Conservation (phyloP, 2,329 filamentous ascomycete genomes). For the Fusarium newnesense region DNA sequence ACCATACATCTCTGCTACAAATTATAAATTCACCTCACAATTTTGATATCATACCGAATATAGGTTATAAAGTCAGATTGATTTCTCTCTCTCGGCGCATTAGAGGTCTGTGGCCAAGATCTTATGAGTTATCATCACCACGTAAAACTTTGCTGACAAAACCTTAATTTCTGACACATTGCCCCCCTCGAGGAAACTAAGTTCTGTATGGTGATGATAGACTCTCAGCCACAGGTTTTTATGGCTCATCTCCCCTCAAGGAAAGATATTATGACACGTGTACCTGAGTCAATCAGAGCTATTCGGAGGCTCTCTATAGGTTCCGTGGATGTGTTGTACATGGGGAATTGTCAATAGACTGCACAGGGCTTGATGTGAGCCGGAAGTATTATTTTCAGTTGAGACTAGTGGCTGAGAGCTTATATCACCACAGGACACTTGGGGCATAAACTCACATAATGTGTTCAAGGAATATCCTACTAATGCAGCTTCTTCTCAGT, state of each 20-base stretch:
- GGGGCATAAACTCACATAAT: too few species aligned
- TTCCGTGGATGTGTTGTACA: background rate
- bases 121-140: background rate
- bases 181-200: too few species aligned
- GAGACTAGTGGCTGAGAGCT: too few species aligned
- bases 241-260: background rate
- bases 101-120: too few species aligned
- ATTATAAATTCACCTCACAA: too few species aligned
- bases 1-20: background rate
- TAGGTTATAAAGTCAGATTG: too few species aligned
- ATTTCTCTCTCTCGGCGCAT: too few species aligned
- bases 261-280: background rate
- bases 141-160: background rate
- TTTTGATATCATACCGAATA: too few species aligned
- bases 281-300: background rate
- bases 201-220: background rate
- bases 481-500: background rate
- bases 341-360: background rate
- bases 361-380: background rate
- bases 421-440: too few species aligned
- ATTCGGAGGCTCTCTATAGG: background rate
- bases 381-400: too few species aligned
- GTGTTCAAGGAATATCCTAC: too few species aligned
- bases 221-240: too few species aligned
- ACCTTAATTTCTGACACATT: background rate